These are phyloP conservation scores for Yamadazyma diospyri DNA, from an alignment of 1,139 yeast species.

Conservation along the genomic window DNA sequence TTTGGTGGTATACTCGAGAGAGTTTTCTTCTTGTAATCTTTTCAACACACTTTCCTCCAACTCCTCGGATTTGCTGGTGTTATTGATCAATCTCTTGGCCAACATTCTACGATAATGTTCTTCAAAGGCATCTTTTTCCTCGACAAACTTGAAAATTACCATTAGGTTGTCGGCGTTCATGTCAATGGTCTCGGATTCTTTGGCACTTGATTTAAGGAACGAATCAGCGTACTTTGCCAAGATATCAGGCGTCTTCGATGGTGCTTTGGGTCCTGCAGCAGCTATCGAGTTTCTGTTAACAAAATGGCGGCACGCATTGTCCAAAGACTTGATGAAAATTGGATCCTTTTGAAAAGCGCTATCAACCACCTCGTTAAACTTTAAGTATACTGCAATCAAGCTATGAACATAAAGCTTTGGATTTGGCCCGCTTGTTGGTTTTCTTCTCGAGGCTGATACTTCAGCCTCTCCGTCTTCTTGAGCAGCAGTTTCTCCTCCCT, in stretches of 20 bases:
- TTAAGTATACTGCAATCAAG: constrained; percentile 63
- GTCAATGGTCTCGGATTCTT: constrained; percentile 65
- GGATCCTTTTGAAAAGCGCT: constrained; percentile 73
- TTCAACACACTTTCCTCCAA: constrained; percentile 87
- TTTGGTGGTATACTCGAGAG: constrained; percentile 88
- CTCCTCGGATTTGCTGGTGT: constrained; percentile 77
- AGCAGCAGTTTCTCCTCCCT: constrained; percentile 29
- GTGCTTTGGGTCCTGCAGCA: constrained; percentile 42
- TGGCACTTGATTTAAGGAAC: constrained; percentile 69
- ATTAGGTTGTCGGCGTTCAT: constrained; percentile 83
- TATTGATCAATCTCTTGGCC: constrained; percentile 84
- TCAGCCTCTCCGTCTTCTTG: constrained; percentile 19
- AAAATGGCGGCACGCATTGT: constrained; percentile 80
- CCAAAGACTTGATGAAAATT: constrained; percentile 82
- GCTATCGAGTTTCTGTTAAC: constrained; percentile 85
- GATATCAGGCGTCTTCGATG: constrained; percentile 79
- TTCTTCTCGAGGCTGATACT: constrained; percentile 17
- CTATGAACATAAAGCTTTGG: constrained; percentile 82
- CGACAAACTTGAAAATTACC: constrained; percentile 82
- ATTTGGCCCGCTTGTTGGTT: constrained; percentile 33
- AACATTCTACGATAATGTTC: constrained; percentile 85
- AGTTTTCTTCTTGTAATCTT: constrained; percentile 84
- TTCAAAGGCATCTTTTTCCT: constrained; percentile 95
- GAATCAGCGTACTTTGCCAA: constrained; percentile 88
- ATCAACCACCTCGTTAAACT: constrained; percentile 65